phyloP scores from a whole-genome alignment of 352 stramenopile genomes.

The Pythium angustatum region DNA sequence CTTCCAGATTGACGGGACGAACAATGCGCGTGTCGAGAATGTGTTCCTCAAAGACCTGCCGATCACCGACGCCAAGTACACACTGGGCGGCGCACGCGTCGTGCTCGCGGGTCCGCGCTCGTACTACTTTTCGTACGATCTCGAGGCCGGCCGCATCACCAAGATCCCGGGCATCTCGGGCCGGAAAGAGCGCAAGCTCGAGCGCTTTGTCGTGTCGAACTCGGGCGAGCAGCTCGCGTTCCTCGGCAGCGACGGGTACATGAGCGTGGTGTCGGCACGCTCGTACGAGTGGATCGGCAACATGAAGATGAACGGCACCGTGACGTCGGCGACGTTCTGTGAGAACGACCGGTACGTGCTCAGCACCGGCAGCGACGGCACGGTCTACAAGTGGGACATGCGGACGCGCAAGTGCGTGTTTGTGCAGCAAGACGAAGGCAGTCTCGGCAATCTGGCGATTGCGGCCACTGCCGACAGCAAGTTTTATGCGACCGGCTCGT shows the following conservation, averaged over 20 bases:
- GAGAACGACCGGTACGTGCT: slow-evolving; percentile 92
- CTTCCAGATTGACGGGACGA: slow-evolving; percentile 91
- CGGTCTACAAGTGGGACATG: slow-evolving; percentile 97
- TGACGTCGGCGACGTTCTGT: slow-evolving; percentile 89
- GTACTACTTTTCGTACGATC: slow-evolving; percentile 98
- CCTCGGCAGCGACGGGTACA: slow-evolving; percentile 94
- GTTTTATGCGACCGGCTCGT: slow-evolving; percentile 91
- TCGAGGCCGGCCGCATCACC: slow-evolving; percentile 89
- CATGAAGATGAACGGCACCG: slow-evolving; percentile 97
- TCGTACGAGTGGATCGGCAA: slow-evolving; percentile 93
- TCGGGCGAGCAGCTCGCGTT: slow-evolving; percentile 92
- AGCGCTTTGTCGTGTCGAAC: slow-evolving; percentile 90
- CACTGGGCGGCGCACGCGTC: slow-evolving; percentile 72
- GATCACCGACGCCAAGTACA: slow-evolving; percentile 87
- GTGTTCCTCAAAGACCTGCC: slow-evolving; percentile 91
- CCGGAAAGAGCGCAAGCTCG: slow-evolving; percentile 90
- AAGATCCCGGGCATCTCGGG: slow-evolving; percentile 90
- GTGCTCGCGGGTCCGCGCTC: slow-evolving; percentile 91
- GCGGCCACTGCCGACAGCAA: slow-evolving; percentile 63
- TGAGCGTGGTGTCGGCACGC: slow-evolving; percentile 91
- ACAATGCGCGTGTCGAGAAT: slow-evolving; percentile 88
- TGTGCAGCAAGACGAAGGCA: slow-evolving; percentile 84
- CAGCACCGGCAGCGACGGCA: slow-evolving; percentile 93
- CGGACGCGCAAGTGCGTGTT: slow-evolving; percentile 81
- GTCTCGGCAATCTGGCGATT: slow-evolving; percentile 80